phyloP scores from a whole-genome alignment of 2,329 filamentous ascomycete species.

The Cladosporium sp. region DNA sequence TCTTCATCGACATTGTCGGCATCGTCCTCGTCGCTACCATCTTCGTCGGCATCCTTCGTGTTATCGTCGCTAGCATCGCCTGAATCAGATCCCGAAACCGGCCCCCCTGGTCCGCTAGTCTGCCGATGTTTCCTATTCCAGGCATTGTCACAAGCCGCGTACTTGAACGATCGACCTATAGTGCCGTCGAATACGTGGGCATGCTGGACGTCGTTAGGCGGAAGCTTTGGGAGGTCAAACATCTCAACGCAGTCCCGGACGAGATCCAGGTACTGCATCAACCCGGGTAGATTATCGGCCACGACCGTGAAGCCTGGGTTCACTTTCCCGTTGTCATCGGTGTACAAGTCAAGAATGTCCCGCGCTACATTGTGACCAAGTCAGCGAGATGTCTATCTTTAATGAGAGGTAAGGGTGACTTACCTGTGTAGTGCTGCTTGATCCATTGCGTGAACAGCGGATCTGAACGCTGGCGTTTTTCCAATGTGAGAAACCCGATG shows the following conservation, averaged over 20 bases:
- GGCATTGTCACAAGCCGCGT: neutral
- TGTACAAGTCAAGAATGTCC: constrained; percentile 6
- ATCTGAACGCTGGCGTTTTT: constrained; percentile 11
- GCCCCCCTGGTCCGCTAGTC: neutral
- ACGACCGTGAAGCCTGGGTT: constrained; percentile 14
- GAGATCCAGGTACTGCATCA: constrained; percentile 22
- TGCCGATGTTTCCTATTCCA: neutral
- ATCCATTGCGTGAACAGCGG: constrained; percentile 16
- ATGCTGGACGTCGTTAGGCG: constrained; percentile 1
- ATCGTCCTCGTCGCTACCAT: too few relatives aligned
- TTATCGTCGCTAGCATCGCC: too few relatives aligned
- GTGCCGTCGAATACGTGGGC: neutral
- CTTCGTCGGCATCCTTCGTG: too few relatives aligned
- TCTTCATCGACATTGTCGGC: too few relatives aligned
- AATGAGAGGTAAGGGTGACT: neutral
- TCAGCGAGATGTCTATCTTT: neutral
- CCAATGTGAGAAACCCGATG: constrained; percentile 12
- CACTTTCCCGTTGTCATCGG: neutral
- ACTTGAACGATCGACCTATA: neutral
- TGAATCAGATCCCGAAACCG: too few relatives aligned
- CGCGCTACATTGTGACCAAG: neutral
- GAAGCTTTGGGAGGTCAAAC: constrained; percentile 12
- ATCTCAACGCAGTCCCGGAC: constrained; percentile 11
- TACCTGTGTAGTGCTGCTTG: constrained; percentile 16
- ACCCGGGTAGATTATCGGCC: constrained; percentile 18